phyloP scores from a whole-genome alignment of 192 early-diverging fungal genomes.

The Coemansia sp. region DNA sequence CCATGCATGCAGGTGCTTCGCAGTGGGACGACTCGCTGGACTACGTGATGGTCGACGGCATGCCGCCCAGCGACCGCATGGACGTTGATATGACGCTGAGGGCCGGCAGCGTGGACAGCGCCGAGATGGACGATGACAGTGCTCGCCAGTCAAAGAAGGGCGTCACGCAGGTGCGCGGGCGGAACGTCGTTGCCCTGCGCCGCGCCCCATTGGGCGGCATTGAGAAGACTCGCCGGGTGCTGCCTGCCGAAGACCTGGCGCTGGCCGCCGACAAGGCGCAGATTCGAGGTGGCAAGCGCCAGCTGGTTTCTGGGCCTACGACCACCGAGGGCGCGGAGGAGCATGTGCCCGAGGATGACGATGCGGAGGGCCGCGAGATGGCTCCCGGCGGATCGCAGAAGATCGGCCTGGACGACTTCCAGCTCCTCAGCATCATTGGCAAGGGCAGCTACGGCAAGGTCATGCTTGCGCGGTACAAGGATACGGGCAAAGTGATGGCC shows the following conservation, averaged over 20 bases:
- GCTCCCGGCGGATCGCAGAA: slow-evolving; percentile 6
- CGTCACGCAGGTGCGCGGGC: slow-evolving; percentile 25
- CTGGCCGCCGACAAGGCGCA: slow-evolving; percentile 39
- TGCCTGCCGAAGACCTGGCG: slow-evolving; percentile 26
- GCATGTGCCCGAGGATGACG: background rate
- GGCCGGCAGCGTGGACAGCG: slow-evolving; percentile 30
- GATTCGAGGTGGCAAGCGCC: slow-evolving; percentile 22
- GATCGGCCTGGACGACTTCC: slow-evolving; percentile 60
- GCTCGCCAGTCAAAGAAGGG: background rate
- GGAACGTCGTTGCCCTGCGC: slow-evolving; percentile 33
- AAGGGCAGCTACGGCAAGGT: slow-evolving; percentile 79
- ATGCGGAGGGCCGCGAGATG: background rate
- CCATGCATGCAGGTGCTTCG: background rate
- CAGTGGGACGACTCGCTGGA: slow-evolving; percentile 16
- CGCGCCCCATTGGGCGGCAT: slow-evolving; percentile 32
- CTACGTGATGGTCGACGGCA: slow-evolving; percentile 46
- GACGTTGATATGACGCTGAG: slow-evolving; percentile 40
- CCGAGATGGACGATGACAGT: slow-evolving; percentile 7
- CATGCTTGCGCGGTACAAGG: slow-evolving; percentile 71
- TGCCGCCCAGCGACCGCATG: slow-evolving; percentile 15
- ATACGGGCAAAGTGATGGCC: slow-evolving; percentile 63
- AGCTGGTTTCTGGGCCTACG: background rate
- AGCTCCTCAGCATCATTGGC: slow-evolving; percentile 71
- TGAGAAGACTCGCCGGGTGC: slow-evolving; percentile 27
- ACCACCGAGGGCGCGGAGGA: background rate